Evolutionary conservation across 768 basidiomycete genomes (phyloP), one percentile per base, ranked within the genome.

Genomic region (Naganishia randhawae): DNA sequence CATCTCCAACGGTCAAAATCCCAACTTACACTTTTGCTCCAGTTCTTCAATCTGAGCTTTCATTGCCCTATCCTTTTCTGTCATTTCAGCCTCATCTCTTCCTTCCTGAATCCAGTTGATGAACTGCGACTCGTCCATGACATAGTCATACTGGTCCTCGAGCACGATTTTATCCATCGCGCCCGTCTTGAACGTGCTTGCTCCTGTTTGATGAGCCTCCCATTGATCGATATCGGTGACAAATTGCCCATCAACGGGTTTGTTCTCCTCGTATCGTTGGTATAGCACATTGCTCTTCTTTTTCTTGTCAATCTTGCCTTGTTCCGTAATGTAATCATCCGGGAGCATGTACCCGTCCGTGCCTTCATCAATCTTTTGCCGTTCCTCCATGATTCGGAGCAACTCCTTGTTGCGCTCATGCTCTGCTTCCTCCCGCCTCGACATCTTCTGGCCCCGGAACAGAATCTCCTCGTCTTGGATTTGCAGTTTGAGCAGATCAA

Each of bases 301-400:
- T 84, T 96, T 93, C 81, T 87, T 89, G 84, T 98, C 94, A 69
- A 99, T 92, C 81, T 94, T 96, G 32, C 96, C 96, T 78, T 97
- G 93, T 75, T 95, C 95, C 0, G 96, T 99, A 73, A 98, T 85
- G 78, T 99, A 99, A 80, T 98, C 96, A 73, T 98, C 96, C 0
- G 96, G 96, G 50, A 98, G 85, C 81, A 89, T 88, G 77, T 99
- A 99, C 9, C 95, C 95, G 70, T 99, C 96, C 81, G 85, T 91
- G 71, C 90, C 92, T 82, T 99, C 96, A 79, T 92, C 90, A 66
- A 99, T 96, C 76, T 88, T 89, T 71, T 95, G 83, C 32, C 95
- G 86, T 77, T 94, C 94, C 80, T 99, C 95, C 65, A 95, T 95
- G 51, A 98, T 85, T 65, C 86, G 85, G 6, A 99, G 82, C 9